These are phyloP conservation scores for Lachancea mirantina DNA, from an alignment of 805 yeast genomes.

Conservation along the genomic window DNA sequence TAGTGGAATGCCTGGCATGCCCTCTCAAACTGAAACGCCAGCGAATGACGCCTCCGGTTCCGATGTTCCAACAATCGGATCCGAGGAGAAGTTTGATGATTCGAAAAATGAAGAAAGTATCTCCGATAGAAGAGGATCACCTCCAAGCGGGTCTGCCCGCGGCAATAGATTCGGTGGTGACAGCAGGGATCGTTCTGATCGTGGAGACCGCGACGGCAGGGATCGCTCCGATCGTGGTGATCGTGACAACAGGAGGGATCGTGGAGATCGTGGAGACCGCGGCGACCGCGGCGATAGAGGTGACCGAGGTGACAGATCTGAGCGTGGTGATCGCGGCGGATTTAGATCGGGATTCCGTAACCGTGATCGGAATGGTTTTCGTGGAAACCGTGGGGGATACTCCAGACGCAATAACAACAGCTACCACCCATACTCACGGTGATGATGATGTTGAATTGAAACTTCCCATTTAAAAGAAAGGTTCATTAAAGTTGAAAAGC, in stretches of 20 bases:
- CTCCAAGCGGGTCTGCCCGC: slow-evolving; percentile 40
- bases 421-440: slow-evolving; percentile 31
- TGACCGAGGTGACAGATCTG: slow-evolving; percentile 19
- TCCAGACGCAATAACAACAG: slow-evolving; percentile 21
- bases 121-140: slow-evolving; percentile 19
- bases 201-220: slow-evolving; percentile 16
- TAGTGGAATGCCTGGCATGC: too few species aligned
- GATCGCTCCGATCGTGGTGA: slow-evolving; percentile 16
- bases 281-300: slow-evolving; percentile 36
- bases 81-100: slow-evolving; percentile 17
- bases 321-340: slow-evolving; percentile 27
- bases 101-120: slow-evolving; percentile 18
- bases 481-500: background rate
- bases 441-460: slow-evolving; percentile 4
- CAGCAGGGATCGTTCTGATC: slow-evolving; percentile 26
- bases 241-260: slow-evolving; percentile 26
- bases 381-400: slow-evolving; percentile 21
- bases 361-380: slow-evolving; percentile 20
- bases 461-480: slow-evolving; percentile 1
- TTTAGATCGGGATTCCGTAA: slow-evolving; percentile 15
- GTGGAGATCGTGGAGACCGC: slow-evolving; percentile 20
- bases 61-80: slow-evolving; percentile 28
- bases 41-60: slow-evolving; percentile 17
- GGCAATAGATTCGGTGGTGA: slow-evolving; percentile 37
- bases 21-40: slow-evolving; percentile 20